Evolutionary conservation across 345 rosid species (phyloP), one percentile per base, ranked within the genome.

Genomic region (Mercurialis annua): DNA sequence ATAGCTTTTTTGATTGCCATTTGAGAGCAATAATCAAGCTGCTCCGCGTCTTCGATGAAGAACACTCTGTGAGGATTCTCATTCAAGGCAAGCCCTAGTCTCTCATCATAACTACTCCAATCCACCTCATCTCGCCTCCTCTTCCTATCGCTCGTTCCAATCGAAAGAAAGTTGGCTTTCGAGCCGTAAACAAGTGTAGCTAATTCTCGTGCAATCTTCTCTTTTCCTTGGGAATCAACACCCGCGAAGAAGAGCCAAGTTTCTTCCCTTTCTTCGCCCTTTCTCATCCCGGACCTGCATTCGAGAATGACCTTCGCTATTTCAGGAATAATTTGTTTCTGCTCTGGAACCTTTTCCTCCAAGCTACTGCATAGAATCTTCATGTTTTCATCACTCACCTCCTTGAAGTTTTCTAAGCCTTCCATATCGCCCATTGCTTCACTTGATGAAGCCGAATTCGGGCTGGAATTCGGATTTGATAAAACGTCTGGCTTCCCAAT

Each of bases 211-310:
- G 90, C 87, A 18, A 84, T 77, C 76, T 81, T 90, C 65, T 87
- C 92, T 69, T 92, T 90, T 4, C 86, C 89, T 56, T 81, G 80
- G 50, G 62, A 67, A 70, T 90, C 98, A 20, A 66, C 76, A 36
- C 98, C 98, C 70, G 76, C 83, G 55, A 92, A 92, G 68, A 88
- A 75, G 66, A 92, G 59, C 97, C 98, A 92, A 24, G 96, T 84
- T 29, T 92, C 98, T 68, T 83, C 86, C 74, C 81, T 88, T 49
- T 74, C 58, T 46, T 59, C 52, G 69, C 89, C 78, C 56, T 76
- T 82, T 17, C 70, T 66, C 63, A 70, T 77, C 17, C 93, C 90
- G 0, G 98, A 89, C 72, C 98, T 82, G 80, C 94, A 87, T 70
- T 75, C 81, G 59, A 92, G 82, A 68, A 92, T 61, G 3, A 90